Evolutionary conservation across 345 rosid genomes (phyloP), one percentile per base, ranked within the genome.

Genomic region (Dimocarpus longan): DNA sequence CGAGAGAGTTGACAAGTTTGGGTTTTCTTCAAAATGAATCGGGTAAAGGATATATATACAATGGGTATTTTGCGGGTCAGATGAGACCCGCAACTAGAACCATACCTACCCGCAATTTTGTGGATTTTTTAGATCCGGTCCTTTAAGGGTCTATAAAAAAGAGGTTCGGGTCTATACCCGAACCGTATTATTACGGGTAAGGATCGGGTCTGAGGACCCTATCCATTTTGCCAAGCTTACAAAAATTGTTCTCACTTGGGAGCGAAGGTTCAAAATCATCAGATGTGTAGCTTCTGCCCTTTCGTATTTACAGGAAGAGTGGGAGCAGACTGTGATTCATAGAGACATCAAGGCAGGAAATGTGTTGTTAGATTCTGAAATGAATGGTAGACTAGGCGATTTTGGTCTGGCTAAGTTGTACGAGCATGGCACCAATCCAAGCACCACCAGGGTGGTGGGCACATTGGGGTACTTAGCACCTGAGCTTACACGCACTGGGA

Each of bases 391-490:
- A 66, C 80, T 92, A 5, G 97, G 99, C 8, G 99, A 94, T 68
- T 96, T 96, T 43, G 99, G 99, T 40, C 91, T 96, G 0, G 99
- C 99, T 7, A 96, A 90, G 85, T 63, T 94, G 73, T 90, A 91
- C 21, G 99, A 96, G 69, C 97, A 85, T 3, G 97, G 95, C 44
- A 75, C 88, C 0, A 84, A 87, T 78, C 97, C 99, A 2, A 85
- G 83, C 87, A 85, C 93, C 10, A 95, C 99, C 4, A 88, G 90
- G 50, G 97, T 95, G 40, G 98, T 92, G 13, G 99, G 99, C 70
- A 95, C 98, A n/a, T 85, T 93, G 83, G 98, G 99, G 22, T 95
- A 95, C 85, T 80, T 93, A 10, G 99, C 99, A 52, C 99, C 99
- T 4, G 99, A 95, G 83, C 93, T 92, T 6, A 91, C 99, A 4